These are phyloP conservation scores for Isoetes taiwanensis DNA, from an alignment of 75 land plant species.

Conservation along the genomic window DNA sequence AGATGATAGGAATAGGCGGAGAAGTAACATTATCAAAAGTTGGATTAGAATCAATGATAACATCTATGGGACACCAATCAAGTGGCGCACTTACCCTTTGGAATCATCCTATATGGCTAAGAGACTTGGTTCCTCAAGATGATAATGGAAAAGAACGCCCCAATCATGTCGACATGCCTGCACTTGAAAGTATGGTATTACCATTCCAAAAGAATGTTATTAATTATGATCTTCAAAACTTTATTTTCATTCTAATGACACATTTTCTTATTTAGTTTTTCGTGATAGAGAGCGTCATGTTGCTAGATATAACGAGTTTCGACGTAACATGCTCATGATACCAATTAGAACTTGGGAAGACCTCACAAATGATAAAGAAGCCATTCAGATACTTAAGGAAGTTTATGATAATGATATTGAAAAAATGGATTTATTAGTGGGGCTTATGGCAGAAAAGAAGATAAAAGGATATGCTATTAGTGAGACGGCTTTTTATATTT, in stretches of 20 bases:
- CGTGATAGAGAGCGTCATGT: slow-evolving; percentile 44
- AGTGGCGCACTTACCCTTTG: slow-evolving; percentile 43
- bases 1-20: slow-evolving; percentile 29
- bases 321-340: slow-evolving; percentile 40
- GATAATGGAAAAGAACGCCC: slow-evolving; percentile 33
- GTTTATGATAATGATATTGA: slow-evolving; percentile 56
- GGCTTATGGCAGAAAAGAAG: slow-evolving; percentile 54
- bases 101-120: slow-evolving; percentile 59
- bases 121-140: slow-evolving; percentile 34
- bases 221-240: not conserved
- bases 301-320: slow-evolving; percentile 49
- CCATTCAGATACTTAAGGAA: slow-evolving; percentile 27
- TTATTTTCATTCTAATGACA: not conserved
- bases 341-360: slow-evolving; percentile 62
- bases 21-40: too few species aligned
- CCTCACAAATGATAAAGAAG: slow-evolving; percentile 36
- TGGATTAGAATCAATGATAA: slow-evolving; percentile 25
- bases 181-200: slow-evolving; percentile 39
- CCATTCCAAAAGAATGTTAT: not conserved
- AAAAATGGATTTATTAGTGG: slow-evolving; percentile 43
- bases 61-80: slow-evolving; percentile 46
- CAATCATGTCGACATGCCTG: slow-evolving; percentile 42
- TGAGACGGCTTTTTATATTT: slow-evolving; percentile 58
- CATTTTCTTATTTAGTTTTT: slow-evolving; percentile 19
- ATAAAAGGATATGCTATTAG: slow-evolving; percentile 54